Conservation (phyloP, 371 early-diverging fungal species). For the Apophysomyces variabilis region DNA sequence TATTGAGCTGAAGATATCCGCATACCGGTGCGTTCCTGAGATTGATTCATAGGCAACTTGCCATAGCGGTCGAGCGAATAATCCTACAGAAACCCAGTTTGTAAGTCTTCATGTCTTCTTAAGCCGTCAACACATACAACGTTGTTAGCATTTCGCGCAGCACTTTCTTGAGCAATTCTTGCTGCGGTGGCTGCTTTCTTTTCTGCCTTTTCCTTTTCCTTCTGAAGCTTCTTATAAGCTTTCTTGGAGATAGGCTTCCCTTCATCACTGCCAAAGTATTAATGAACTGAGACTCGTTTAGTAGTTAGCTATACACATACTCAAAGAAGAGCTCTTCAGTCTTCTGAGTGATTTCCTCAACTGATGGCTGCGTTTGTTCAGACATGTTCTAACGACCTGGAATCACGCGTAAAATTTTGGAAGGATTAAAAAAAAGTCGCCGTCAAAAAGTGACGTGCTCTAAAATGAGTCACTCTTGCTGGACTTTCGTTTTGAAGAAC, state of each 20-base stretch:
- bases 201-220: conserved; percentile 87
- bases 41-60: conserved; percentile 86
- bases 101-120: not conserved
- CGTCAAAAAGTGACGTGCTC: too few species aligned
- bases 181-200: conserved; percentile 82
- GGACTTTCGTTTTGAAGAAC: too few species aligned
- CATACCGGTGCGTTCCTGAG: conserved; percentile 70
- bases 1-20: not conserved
- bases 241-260: conserved; percentile 93
- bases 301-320: conserved; percentile 31
- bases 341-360: conserved; percentile 58
- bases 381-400: conserved; percentile 25
- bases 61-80: conserved; percentile 88
- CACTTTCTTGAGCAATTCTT: conserved; percentile 85
- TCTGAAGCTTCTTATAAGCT: conserved; percentile 92
- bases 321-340: conserved; percentile 63
- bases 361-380: conserved; percentile 39
- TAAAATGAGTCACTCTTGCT: too few species aligned
- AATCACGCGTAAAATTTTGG: not conserved
- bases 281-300: not conserved
- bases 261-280: conserved; percentile 60
- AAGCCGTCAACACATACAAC: conserved; percentile 42
- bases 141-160: conserved; percentile 75
- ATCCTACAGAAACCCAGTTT: conserved; percentile 53
- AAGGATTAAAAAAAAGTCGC: too few species aligned